Percentiles rank a stretch among this genome's conserved stretches.
These are phyloP conservation scores for Dactylellina haptotyla DNA, from an alignment of 2,329 filamentous ascomycete genomes.

Conservation along the genomic window DNA sequence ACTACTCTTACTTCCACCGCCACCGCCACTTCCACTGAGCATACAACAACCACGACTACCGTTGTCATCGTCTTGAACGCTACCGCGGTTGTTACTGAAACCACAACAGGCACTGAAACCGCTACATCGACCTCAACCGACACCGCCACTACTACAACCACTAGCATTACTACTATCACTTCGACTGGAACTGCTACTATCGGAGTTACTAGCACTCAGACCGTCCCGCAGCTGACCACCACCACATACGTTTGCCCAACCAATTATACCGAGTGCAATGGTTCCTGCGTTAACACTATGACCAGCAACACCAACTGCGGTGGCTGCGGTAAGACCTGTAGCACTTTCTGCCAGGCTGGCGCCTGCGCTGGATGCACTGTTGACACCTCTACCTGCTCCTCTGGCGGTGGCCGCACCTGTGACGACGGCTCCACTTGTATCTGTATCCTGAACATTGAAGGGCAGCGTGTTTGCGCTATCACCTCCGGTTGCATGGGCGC, in stretches of 20 bases:
- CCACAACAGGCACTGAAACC: constrained; percentile 1
- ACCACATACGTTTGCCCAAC: constrained; percentile 22
- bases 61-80: not conserved
- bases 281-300: not conserved
- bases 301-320: constrained; percentile 26
- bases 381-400: constrained; percentile 14
- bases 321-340: constrained; percentile 18
- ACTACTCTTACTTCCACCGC: not conserved
- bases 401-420: constrained; percentile 27
- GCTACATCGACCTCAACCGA: not conserved
- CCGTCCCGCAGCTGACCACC: constrained; percentile 15
- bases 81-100: not conserved
- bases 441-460: constrained; percentile 34
- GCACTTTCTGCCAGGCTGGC: constrained; percentile 22
- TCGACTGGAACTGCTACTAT: not conserved
- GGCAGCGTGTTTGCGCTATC: constrained; percentile 26
- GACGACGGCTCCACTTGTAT: constrained; percentile 38
- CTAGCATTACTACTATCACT: constrained; percentile 7
- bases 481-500: constrained; percentile 14
- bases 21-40: constrained; percentile 1
- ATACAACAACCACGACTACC: not conserved
- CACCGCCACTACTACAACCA: not conserved
- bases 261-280: constrained; percentile 5
- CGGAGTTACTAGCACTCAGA: not conserved
- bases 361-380: constrained; percentile 34